Base-by-base conservation (phyloP, 164 flowering plant genomes). In the Liriodendron chinense region DNA sequence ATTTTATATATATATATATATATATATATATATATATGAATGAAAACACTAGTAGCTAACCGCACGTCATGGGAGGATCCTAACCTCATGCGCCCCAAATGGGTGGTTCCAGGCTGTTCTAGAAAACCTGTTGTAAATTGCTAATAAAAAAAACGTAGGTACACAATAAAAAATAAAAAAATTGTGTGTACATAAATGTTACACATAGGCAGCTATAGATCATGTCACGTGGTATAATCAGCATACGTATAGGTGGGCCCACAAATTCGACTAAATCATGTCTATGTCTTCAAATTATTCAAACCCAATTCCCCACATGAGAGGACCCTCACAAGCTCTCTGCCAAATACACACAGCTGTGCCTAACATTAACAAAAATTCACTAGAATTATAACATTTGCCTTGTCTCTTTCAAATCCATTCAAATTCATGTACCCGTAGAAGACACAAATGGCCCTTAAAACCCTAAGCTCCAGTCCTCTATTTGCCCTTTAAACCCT, bases 331-430 rank as follows among this genome's bases (percentile, higher is more conserved):
- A 43, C 73, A 23, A 53, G 62, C 28, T 71, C 64, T 71, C 43
- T 34, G 64, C 18, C 73, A 71, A 71, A 71, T 34, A 34, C 43
- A 50, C 73, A 71, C 73, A 71, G 73, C 73, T 71, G 73, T 71
- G 63, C 8, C 73, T 71, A 14, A 53, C 28, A n/a, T 12, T 71
- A 24, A 5, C 0, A 71, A 22, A 70, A 43, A 1, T 50, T 7
- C 1, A 6, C 57, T 34, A 34, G 21, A 50, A 53, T 71, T 23
- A 53, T 71, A n/a, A 3, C 20, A 10, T 7, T 34, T 50, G 22
- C 25, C 24, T 25, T 56, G 26, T 48, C 63, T 53, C 63, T 53
- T 71, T 25, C 14, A 49, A 14, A 63, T 63, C 6, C 21, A 63
- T 71, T 25, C 14, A 49, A 14, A 63, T 63, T 9, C 21, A 63